Conservation (phyloP, 352 stramenopile genomes). For the Phytophthora pinifolia region DNA sequence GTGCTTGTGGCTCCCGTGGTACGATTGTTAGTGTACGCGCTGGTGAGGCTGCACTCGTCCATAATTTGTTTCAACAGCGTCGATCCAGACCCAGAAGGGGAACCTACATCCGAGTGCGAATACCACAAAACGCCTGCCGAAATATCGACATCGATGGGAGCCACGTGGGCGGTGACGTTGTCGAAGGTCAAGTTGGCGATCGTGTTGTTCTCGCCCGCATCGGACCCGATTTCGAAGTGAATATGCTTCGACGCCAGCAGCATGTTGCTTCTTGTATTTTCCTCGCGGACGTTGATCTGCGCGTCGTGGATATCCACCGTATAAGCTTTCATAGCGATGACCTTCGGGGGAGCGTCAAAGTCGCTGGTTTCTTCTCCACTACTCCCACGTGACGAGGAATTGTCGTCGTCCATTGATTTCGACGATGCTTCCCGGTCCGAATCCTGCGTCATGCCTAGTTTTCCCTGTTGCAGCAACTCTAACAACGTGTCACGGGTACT, state of each 20-base stretch:
- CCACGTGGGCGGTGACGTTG: constrained; percentile 67
- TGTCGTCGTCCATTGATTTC: constrained; percentile 15
- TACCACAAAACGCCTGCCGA: constrained; percentile 75
- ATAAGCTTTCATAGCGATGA: constrained; percentile 68
- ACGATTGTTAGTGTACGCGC: constrained; percentile 54
- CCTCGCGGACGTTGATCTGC: constrained; percentile 80
- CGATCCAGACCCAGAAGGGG: constrained; percentile 19
- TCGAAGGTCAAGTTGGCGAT: constrained; percentile 68
- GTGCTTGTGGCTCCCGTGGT: constrained; percentile 46
- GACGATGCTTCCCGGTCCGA: constrained; percentile 20
- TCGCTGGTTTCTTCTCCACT: constrained; percentile 17
- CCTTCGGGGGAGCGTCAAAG: constrained; percentile 18
- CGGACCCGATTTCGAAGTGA: constrained; percentile 67
- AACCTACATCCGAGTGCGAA: constrained; percentile 27
- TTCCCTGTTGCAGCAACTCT: constrained; percentile 75
- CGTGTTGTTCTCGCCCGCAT: constrained; percentile 41
- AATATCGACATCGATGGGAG: constrained; percentile 79
- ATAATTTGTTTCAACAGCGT: constrained; percentile 72
- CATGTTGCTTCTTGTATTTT: constrained; percentile 63
- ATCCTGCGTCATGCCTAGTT: constrained; percentile 43
- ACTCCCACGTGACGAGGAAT: constrained; percentile 12
- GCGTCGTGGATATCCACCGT: constrained; percentile 75
- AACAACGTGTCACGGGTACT: constrained; percentile 66
- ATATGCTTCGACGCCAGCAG: constrained; percentile 77
- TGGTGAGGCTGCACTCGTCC: constrained; percentile 72